These are phyloP conservation scores for Balamuthia mandrillaris DNA, from an alignment of 208 protist genomes.

Conservation along the genomic window DNA sequence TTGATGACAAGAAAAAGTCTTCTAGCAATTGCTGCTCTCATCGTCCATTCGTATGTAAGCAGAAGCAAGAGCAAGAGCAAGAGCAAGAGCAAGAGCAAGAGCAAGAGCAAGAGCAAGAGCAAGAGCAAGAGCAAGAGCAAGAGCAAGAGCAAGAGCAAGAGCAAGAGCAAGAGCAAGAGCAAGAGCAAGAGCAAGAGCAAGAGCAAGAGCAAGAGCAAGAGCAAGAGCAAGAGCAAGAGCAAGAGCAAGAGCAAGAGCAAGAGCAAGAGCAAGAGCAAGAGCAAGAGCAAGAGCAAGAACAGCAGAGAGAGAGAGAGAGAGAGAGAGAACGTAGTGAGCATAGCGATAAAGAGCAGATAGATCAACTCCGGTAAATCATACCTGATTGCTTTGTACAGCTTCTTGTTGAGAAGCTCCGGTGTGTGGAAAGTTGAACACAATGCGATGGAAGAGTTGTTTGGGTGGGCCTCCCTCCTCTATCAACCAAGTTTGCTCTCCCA, in stretches of 20 bases:
- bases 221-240: not conserved
- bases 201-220: not conserved
- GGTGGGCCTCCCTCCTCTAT: not conserved
- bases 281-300: not conserved
- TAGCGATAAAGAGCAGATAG: too few species aligned
- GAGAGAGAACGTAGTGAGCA: not conserved
- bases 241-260: not conserved
- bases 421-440: not conserved
- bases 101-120: not conserved
- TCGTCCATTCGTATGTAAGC: too few species aligned
- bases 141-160: not conserved
- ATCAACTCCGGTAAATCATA: too few species aligned
- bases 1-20: not conserved
- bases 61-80: not conserved
- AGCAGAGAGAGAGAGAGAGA: not conserved
- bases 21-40: not conserved
- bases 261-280: not conserved
- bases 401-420: not conserved
- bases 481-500: not conserved
- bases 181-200: too few species aligned
- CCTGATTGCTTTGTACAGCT: not conserved
- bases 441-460: not conserved
- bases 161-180: too few species aligned
- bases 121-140: not conserved
- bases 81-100: not conserved